Evolutionary conservation across 179 eudicot species (phyloP).

Genomic region (Beta corolliflora): DNA sequence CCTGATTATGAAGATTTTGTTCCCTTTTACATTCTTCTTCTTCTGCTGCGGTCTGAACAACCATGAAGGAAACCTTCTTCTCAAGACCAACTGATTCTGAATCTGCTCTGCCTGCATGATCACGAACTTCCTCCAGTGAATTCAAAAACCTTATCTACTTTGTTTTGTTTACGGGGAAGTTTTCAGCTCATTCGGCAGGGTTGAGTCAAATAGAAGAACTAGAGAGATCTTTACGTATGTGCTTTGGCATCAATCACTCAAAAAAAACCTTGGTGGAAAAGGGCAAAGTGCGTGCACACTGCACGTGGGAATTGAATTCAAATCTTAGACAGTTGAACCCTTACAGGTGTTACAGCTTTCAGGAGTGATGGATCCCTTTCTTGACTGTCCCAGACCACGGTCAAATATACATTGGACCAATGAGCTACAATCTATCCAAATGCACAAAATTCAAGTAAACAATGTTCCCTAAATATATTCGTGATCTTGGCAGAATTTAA

Average conservation of each 20-base stretch:
- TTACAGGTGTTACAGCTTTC: too few relatives aligned
- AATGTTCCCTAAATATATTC: background rate
- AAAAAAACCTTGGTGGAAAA: background rate
- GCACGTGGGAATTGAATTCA: background rate
- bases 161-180: background rate
- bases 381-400: too few relatives aligned
- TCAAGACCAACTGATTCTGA: conserved; percentile 42
- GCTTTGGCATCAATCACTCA: conserved; percentile 4
- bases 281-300: background rate
- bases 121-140: background rate
- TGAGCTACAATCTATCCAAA: too few relatives aligned
- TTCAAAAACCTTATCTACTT: background rate
- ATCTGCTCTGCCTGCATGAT: conserved; percentile 27
- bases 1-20: conserved; percentile 45
- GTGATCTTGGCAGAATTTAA: too few relatives aligned
- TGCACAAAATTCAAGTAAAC: background rate
- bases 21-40: conserved; percentile 56
- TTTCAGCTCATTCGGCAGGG: conserved; percentile 7
- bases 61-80: conserved; percentile 43
- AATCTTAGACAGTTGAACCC: background rate
- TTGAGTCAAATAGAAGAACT: conserved; percentile 3
- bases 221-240: background rate
- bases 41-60: conserved; percentile 45
- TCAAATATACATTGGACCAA: too few relatives aligned
- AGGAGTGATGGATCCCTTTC: too few relatives aligned